Base-by-base conservation (phyloP, 2,329 filamentous ascomycete genomes). In the Hansfordia pulvinata region DNA sequence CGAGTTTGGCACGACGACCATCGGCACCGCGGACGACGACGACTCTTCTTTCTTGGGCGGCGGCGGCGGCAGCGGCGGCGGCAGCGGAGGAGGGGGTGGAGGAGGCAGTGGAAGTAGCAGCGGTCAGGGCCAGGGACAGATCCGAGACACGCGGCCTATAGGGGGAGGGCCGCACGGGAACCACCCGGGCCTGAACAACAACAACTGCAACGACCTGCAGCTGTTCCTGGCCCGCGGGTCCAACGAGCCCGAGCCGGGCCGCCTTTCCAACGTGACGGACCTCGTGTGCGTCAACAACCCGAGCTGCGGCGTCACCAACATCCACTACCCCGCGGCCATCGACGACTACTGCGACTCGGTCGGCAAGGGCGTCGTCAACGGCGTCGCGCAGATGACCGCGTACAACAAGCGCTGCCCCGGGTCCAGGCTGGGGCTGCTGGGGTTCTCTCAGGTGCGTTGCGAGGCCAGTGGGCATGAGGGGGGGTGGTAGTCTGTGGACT, bases 361-460 rank as follows among this genome's bases (percentile, higher is more conserved):
- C 7, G 30, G 24, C 10, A 33, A 30, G 6, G 45, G 44, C 15
- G 37, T 40, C 11, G 17, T 16, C 23, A 33, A 35, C 24, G 42
- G 40, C 17, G 29, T 34, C 13, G 23, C 32, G 10, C 35, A 42
- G 30, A 41, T 49, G 28, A 34, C 34, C 7, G 35, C 37, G 4
- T 49, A 48, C 21, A 32, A 38, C 10, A 31, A 33, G 23, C 34
- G 32, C 4, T 49, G 45, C 31, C 45, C 45, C 10, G 26, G 37
- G n/a, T 32, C 35, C 23, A 41, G 38, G 31, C 28, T 49, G 12
- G 41, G 46, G 17, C 17, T 49, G 23, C 44, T 35, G 10, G 45
- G 45, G 6, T 49, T 46, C 36, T 43, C 38, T 12, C 39, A 49
- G 29, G 43, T 42, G 17, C 25, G 40, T 16, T n/a, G n/a, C n/a